phyloP scores from a whole-genome alignment of 2,329 filamentous ascomycete species.

The Claviceps lovelessii region DNA sequence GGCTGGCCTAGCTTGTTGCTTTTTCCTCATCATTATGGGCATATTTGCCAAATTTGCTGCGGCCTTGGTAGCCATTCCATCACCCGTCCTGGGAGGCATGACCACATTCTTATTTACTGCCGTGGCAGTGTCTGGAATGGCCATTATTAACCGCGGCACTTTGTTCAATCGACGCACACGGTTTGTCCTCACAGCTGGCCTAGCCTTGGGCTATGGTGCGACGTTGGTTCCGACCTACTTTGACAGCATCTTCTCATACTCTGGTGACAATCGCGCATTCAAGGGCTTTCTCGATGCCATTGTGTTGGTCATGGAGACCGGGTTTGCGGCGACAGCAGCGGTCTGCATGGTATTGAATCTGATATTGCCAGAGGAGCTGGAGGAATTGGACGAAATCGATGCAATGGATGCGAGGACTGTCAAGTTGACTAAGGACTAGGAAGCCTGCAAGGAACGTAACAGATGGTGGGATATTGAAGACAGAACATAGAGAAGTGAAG shows the following conservation, averaged over 20 bases:
- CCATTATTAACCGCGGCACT: conserved; percentile 55
- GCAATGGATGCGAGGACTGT: conserved; percentile 11
- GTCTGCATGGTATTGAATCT: conserved; percentile 62
- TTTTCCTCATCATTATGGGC: conserved; percentile 68
- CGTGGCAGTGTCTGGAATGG: conserved; percentile 65
- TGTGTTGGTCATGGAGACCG: conserved; percentile 57
- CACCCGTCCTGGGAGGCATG: conserved; percentile 47
- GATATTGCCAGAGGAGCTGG: conserved; percentile 49
- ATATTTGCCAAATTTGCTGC: conserved; percentile 71
- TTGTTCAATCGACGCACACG: conserved; percentile 66
- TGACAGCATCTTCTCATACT: conserved; percentile 56
- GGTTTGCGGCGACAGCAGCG: conserved; percentile 61
- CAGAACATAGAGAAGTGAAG: too few relatives aligned
- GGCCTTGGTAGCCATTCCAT: conserved; percentile 49
- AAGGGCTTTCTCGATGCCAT: conserved; percentile 64
- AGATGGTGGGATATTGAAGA: neutral
- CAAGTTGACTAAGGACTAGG: neutral
- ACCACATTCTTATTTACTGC: conserved; percentile 42
- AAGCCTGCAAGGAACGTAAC: neutral
- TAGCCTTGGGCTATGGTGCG: conserved; percentile 59
- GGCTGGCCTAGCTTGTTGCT: conserved; percentile 63
- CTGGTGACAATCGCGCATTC: conserved; percentile 50
- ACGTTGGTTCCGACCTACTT: conserved; percentile 57
- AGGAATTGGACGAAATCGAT: conserved; percentile 37
- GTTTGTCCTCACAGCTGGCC: conserved; percentile 64